phyloP scores from a whole-genome alignment of 1,284 basidiomycete genomes.

The Trichosporon inkin region DNA sequence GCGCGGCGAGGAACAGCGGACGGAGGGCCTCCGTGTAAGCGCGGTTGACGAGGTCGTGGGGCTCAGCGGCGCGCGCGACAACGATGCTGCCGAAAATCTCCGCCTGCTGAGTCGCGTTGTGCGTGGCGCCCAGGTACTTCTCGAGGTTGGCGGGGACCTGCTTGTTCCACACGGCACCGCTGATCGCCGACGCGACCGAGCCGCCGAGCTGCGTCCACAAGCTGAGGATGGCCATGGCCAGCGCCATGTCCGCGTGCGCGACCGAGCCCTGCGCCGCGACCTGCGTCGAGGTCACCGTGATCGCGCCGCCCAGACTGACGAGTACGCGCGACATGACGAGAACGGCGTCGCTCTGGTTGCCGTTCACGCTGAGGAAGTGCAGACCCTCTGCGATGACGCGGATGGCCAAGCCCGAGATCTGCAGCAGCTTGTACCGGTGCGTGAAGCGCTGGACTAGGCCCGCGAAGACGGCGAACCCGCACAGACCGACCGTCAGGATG shows the following conservation, averaged over 20 bases:
- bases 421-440: constrained; percentile 51
- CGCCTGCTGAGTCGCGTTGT: constrained; percentile 24
- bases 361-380: constrained; percentile 35
- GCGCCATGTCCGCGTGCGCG: constrained; percentile 48
- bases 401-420: constrained; percentile 32
- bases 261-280: constrained; percentile 48
- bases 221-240: constrained; percentile 45
- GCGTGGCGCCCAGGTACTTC: constrained; percentile 27
- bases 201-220: constrained; percentile 49
- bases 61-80: constrained; percentile 28
- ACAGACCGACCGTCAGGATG: constrained; percentile 44
- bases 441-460: constrained; percentile 50
- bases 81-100: constrained; percentile 29
- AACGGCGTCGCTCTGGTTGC: constrained; percentile 18
- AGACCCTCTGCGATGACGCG: constrained; percentile 36
- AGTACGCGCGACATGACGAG: constrained; percentile 36
- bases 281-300: constrained; percentile 47
- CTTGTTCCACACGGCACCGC: constrained; percentile 40
- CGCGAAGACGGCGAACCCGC: constrained; percentile 43
- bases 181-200: constrained; percentile 42
- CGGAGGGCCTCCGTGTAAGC: constrained; percentile 29
- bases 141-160: constrained; percentile 29
- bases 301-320: constrained; percentile 41
- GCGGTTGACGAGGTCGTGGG: constrained; percentile 25
- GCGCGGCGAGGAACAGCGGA: constrained; percentile 25